Evolutionary conservation across 75 land plant genomes (phyloP).

Genomic region (Cunninghamia lanceolata): DNA sequence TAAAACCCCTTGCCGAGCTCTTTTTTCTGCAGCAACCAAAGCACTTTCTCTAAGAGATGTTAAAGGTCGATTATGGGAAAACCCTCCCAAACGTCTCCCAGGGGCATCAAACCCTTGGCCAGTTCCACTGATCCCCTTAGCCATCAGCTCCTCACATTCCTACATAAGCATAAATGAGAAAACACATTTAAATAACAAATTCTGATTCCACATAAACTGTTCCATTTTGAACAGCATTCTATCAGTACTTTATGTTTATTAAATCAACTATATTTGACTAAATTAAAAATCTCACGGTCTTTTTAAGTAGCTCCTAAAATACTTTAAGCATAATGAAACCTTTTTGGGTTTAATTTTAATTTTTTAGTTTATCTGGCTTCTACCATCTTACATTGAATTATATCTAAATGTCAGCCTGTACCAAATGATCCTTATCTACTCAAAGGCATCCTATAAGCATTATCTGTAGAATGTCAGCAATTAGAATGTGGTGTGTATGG

Average conservation of each 20-base stretch:
- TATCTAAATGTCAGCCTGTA: neutral
- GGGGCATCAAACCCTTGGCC: conserved; percentile 90
- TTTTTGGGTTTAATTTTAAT: neutral
- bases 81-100: conserved; percentile 78
- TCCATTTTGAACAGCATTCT: neutral
- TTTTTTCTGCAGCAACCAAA: conserved; percentile 78
- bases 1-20: conserved; percentile 49
- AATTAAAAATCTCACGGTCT: neutral
- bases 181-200: neutral
- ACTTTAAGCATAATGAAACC: neutral
- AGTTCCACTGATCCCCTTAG: conserved; percentile 82
- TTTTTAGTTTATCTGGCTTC: neutral
- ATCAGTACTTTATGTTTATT: neutral
- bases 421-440: neutral
- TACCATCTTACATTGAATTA: neutral
- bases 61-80: conserved; percentile 63
- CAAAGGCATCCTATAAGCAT: neutral
- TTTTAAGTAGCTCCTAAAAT: neutral
- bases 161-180: conserved; percentile 20
- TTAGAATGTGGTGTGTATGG: neutral
- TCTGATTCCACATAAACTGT: neutral
- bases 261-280: neutral
- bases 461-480: neutral
- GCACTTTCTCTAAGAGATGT: conserved; percentile 58
- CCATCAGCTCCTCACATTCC: conserved; percentile 92